These are phyloP conservation scores for Trichoderma lentiforme DNA, from an alignment of 2,329 filamentous ascomycete species.

Conservation along the genomic window DNA sequence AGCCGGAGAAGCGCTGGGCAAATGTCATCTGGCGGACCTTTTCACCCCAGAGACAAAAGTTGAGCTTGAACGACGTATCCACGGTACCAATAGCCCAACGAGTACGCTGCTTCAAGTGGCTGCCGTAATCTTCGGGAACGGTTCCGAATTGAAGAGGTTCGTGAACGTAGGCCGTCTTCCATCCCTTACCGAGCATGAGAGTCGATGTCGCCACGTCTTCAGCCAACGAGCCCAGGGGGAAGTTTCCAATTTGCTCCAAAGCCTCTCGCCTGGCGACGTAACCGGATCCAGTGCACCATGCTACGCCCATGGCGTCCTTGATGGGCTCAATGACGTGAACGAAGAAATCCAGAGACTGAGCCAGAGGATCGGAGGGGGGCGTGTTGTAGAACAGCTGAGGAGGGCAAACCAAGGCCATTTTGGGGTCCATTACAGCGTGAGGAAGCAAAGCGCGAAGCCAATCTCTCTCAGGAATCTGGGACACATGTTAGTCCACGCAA, in stretches of 20 bases:
- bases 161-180: constrained; percentile 59
- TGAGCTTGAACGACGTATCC: constrained; percentile 58
- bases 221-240: constrained; percentile 56
- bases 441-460: constrained; percentile 60
- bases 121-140: constrained; percentile 54
- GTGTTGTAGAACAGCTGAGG: constrained; percentile 63
- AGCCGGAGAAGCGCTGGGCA: constrained; percentile 57
- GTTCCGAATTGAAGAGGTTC: constrained; percentile 59
- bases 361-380: constrained; percentile 55
- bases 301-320: constrained; percentile 51
- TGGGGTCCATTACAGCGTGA: constrained; percentile 55
- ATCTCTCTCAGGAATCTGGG: constrained; percentile 56
- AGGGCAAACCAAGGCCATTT: constrained; percentile 57
- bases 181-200: constrained; percentile 56
- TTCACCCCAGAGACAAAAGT: constrained; percentile 56
- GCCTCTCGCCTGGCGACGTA: constrained; percentile 58
- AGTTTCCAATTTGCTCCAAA: constrained; percentile 59
- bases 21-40: constrained; percentile 51
- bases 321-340: constrained; percentile 52
- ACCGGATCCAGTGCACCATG: constrained; percentile 64
- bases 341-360: constrained; percentile 57
- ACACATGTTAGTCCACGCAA: neutral
- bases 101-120: constrained; percentile 55
- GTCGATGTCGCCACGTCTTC: constrained; percentile 61
- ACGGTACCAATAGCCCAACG: constrained; percentile 56